Conservation (phyloP, 305 asterid species). For the Fraxinus baroniana region DNA sequence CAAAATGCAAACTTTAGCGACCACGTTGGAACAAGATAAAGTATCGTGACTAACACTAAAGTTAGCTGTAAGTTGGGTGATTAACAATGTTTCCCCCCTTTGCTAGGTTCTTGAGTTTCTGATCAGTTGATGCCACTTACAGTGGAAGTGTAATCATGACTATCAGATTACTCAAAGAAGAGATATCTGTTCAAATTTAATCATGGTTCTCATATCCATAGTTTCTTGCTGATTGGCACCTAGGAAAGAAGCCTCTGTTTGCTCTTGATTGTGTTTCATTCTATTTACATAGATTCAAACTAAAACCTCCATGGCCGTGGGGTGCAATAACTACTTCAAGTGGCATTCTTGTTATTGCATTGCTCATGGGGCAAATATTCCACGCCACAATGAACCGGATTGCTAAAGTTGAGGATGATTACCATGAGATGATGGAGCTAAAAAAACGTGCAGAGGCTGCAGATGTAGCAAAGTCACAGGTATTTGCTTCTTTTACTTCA, state of each 20-base stretch:
- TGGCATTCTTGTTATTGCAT: constrained; percentile 59
- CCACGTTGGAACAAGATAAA: not conserved
- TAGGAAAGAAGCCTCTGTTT: not conserved
- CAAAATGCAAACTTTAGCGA: not conserved
- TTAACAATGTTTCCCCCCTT: not conserved
- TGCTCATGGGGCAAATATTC: constrained; percentile 67
- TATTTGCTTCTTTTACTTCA: constrained; percentile 18
- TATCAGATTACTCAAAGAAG: not conserved
- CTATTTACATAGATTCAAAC: constrained; percentile 70
- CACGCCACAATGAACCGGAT: constrained; percentile 80
- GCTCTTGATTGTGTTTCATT: not conserved
- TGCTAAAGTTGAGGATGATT: constrained; percentile 85
- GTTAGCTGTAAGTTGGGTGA: not conserved
- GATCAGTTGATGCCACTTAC: not conserved
- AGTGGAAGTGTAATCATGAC: not conserved
- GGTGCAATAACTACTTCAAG: constrained; percentile 47
- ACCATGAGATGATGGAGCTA: constrained; percentile 66
- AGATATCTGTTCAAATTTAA: not conserved
- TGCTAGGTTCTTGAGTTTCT: not conserved
- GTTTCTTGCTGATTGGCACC: not conserved
- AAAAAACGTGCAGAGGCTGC: constrained; percentile 88
- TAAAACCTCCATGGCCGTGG: constrained; percentile 87
- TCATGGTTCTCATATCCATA: not conserved
- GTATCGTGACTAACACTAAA: not conserved
- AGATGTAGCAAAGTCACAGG: constrained; percentile 92